phyloP scores from a whole-genome alignment of 176 grass and related monocot genomes.

The Aegilops umbellulata region DNA sequence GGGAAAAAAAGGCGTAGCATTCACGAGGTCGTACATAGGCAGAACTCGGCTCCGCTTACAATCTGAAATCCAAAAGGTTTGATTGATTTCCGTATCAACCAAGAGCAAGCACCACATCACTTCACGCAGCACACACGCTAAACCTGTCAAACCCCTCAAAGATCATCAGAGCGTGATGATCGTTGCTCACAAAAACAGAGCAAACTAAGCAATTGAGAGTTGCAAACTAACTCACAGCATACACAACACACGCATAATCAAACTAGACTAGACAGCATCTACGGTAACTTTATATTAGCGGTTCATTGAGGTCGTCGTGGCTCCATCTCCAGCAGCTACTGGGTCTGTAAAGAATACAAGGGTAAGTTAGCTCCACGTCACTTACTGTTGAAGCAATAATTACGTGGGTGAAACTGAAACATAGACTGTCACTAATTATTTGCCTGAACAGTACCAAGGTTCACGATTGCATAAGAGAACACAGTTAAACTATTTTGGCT shows the following conservation, averaged over 20 bases:
- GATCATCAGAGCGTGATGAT: constrained; percentile 31
- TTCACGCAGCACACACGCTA: constrained; percentile 5
- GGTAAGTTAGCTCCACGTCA: not conserved
- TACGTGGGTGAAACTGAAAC: not conserved
- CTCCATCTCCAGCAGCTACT: constrained; percentile 25
- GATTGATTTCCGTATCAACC: constrained; percentile 9
- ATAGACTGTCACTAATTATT: not conserved
- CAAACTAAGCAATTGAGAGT: not conserved
- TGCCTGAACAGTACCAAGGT: not conserved
- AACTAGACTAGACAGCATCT: not conserved
- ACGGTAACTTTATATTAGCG: not conserved
- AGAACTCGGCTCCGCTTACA: not conserved
- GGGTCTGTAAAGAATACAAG: constrained; percentile 21
- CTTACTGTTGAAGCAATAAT: constrained; percentile 1
- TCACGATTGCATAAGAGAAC: not conserved
- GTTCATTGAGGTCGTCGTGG: not conserved
- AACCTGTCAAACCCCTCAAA: not conserved
- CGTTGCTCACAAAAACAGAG: constrained; percentile 16
- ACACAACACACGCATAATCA: not conserved
- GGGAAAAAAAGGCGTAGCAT: not conserved
- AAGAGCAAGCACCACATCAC: not conserved
- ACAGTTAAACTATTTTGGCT: not conserved
- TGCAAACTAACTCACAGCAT: not conserved
- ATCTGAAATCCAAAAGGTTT: not conserved
- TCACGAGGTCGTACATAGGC: not conserved